A percentile compares a stretch with the other conserved stretches of the same genome.
Evolutionary conservation across 176 grass and related monocot genomes (phyloP).

Genomic region (Oryza meyeriana): DNA sequence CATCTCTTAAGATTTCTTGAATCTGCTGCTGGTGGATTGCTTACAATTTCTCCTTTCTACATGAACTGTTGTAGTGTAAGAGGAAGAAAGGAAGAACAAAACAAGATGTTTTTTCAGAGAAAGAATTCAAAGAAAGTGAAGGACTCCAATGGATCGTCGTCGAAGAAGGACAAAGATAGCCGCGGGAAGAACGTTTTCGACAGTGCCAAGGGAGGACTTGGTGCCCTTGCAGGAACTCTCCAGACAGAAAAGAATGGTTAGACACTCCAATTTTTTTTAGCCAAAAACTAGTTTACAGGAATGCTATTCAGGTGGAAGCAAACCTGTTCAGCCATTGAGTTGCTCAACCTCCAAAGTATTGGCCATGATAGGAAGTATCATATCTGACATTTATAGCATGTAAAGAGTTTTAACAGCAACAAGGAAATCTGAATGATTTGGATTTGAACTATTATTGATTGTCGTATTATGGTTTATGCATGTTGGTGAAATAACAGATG

Average conservation of each 20-base stretch:
- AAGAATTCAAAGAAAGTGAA: slow-evolving; percentile 56
- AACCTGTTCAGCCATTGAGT: not conserved
- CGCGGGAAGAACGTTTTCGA: slow-evolving; percentile 38
- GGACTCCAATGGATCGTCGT: slow-evolving; percentile 23
- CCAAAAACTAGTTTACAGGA: not conserved
- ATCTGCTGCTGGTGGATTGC: not conserved
- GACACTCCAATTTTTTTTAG: not conserved
- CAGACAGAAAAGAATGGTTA: slow-evolving; percentile 37
- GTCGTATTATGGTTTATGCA: not conserved
- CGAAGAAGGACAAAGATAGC: slow-evolving; percentile 38
- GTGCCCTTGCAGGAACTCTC: slow-evolving; percentile 30
- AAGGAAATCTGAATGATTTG: not conserved
- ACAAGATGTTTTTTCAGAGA: slow-evolving; percentile 44
- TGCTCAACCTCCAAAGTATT: not conserved
- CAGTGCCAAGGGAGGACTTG: slow-evolving; percentile 47
- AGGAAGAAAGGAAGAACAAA: slow-evolving; percentile 23
- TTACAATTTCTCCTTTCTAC: slow-evolving; percentile 1
- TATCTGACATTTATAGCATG: not conserved
- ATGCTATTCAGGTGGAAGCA: not conserved
- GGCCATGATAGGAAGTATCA: not conserved
- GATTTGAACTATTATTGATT: not conserved
- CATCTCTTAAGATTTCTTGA: not conserved
- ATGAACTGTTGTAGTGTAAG: slow-evolving; percentile 23
- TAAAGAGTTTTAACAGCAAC: not conserved
- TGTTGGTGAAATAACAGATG: not conserved